Evolutionary conservation across 1,284 basidiomycete species (phyloP).

Genomic region (Malassezia obtusa): DNA sequence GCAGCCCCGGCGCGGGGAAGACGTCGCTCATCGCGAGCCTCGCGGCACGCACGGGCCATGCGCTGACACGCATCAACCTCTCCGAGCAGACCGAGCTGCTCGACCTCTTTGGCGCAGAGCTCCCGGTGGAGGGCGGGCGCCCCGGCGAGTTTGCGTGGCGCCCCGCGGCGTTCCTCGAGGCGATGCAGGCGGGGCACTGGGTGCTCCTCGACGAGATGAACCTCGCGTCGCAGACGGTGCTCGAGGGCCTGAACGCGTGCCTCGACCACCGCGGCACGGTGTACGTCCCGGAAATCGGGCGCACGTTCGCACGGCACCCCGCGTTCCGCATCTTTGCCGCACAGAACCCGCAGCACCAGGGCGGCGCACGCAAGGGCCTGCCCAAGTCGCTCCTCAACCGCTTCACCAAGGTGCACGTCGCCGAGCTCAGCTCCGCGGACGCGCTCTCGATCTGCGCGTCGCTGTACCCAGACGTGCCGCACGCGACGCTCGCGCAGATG

Average conservation of each 20-base stretch:
- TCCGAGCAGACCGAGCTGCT: constrained; percentile 97
- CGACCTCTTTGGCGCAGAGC: constrained; percentile 91
- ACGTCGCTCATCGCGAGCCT: constrained; percentile 85
- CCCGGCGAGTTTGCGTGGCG: constrained; percentile 95
- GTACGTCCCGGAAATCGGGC: constrained; percentile 87
- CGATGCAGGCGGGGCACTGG: constrained; percentile 68
- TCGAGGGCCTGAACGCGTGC: constrained; percentile 93
- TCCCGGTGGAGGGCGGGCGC: constrained; percentile 82
- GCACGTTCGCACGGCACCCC: constrained; percentile 77
- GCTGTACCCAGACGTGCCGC: constrained; percentile 60
- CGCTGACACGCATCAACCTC: constrained; percentile 88
- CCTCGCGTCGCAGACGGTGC: constrained; percentile 76
- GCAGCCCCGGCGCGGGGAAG: constrained; percentile 98
- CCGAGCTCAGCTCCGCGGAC: constrained; percentile 73
- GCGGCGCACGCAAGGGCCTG: constrained; percentile 91
- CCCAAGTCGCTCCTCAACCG: constrained; percentile 96
- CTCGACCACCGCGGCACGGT: constrained; percentile 92
- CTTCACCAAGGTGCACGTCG: constrained; percentile 91
- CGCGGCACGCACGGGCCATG: constrained; percentile 67
- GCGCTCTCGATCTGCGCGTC: constrained; percentile 68
- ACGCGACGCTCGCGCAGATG: constrained; percentile 60
- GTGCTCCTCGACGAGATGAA: constrained; percentile 99
- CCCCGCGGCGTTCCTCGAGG: constrained; percentile 87
- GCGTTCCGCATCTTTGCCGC: constrained; percentile 93
- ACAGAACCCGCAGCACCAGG: constrained; percentile 92